Evolutionary conservation across 768 basidiomycete species (phyloP).

Genomic region (Mycena polygramma): DNA sequence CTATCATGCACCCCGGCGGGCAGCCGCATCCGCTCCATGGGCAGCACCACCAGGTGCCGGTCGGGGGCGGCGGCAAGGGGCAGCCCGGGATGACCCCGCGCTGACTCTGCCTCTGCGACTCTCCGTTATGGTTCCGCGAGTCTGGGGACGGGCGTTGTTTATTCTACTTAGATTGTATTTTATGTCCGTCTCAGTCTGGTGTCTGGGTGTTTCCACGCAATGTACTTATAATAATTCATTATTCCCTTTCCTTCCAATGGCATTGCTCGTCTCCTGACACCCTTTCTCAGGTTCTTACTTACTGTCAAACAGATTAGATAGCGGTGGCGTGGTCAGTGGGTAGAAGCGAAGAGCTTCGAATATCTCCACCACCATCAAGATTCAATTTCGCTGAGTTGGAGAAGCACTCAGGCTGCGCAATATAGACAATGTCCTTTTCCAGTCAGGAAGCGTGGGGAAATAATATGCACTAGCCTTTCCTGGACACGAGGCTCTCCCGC

Average conservation of each 20-base stretch:
- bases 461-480: slow-evolving; percentile 16
- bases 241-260: slow-evolving; percentile 1
- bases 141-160: neutral
- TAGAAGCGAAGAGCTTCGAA: neutral
- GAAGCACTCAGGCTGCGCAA: slow-evolving; percentile 23
- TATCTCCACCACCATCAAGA: neutral
- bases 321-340: slow-evolving; percentile 8
- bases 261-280: too few species aligned
- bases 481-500: neutral
- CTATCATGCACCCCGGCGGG: slow-evolving; percentile 20
- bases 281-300: neutral
- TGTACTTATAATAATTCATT: slow-evolving; percentile 37
- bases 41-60: slow-evolving; percentile 46
- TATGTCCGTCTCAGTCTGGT: neutral
- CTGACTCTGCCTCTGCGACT: slow-evolving; percentile 34
- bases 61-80: slow-evolving; percentile 48
- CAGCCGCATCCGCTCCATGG: slow-evolving; percentile 44
- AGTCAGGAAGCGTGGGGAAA: slow-evolving; percentile 24
- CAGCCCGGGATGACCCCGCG: slow-evolving; percentile 50
- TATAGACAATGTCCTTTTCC: slow-evolving; percentile 35
- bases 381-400: slow-evolving; percentile 19
- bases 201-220: slow-evolving; percentile 21
- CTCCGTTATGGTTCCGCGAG: too few species aligned
- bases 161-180: slow-evolving; percentile 32
- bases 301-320: slow-evolving; percentile 32